These are phyloP conservation scores for Chaetomiaceae sp. DNA, from an alignment of 2,329 filamentous ascomycete genomes.

Conservation along the genomic window DNA sequence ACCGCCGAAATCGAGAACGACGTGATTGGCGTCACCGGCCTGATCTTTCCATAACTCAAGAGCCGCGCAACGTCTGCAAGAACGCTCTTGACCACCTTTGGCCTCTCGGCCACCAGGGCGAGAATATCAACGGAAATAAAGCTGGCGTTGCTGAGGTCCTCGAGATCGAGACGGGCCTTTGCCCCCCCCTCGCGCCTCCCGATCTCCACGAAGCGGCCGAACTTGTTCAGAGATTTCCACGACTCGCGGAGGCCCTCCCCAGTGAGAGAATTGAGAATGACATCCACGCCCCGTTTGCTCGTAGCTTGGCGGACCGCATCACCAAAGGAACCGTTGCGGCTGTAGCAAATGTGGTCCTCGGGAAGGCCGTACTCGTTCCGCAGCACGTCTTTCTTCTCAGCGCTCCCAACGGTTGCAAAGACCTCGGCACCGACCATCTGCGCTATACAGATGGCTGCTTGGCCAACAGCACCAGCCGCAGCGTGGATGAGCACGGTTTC, in stretches of 20 bases:
- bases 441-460: slow-evolving; percentile 37
- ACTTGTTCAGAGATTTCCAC: slow-evolving; percentile 40
- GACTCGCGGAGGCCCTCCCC: slow-evolving; percentile 40
- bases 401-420: slow-evolving; percentile 38
- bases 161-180: slow-evolving; percentile 43
- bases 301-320: slow-evolving; percentile 29
- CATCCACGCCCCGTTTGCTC: slow-evolving; percentile 33
- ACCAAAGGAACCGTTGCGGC: slow-evolving; percentile 31
- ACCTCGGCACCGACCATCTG: slow-evolving; percentile 37
- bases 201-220: slow-evolving; percentile 44
- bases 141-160: slow-evolving; percentile 43
- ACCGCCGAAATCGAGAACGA: slow-evolving; percentile 36
- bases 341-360: slow-evolving; percentile 34
- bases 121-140: slow-evolving; percentile 44
- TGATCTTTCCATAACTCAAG: slow-evolving; percentile 32
- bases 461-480: slow-evolving; percentile 36
- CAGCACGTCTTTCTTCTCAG: slow-evolving; percentile 38
- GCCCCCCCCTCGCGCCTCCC: slow-evolving; percentile 29
- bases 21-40: slow-evolving; percentile 34
- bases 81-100: slow-evolving; percentile 37
- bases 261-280: slow-evolving; percentile 39
- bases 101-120: slow-evolving; percentile 38
- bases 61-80: slow-evolving; percentile 35
- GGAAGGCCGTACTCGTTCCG: slow-evolving; percentile 35
- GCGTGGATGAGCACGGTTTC: slow-evolving; percentile 39